Base-by-base conservation (phyloP, 2,329 filamentous ascomycete genomes). In the Helicocarpus griseus region DNA sequence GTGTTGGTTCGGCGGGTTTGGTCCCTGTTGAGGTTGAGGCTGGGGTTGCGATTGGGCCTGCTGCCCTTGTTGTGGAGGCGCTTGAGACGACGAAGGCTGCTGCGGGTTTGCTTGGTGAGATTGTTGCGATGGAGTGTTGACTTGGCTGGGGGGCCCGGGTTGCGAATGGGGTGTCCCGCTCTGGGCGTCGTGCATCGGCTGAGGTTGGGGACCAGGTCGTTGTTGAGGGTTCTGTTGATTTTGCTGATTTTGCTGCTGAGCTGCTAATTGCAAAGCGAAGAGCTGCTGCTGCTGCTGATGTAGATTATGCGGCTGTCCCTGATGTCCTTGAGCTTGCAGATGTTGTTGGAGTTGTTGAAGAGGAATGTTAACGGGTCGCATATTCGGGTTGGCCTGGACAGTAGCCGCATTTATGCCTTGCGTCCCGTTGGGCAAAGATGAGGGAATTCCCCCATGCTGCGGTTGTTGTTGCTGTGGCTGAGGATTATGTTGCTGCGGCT, bases 111-210 rank as follows among this genome's bases (percentile, higher is more conserved):
- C 60, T 54, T 63, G 60, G 35, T 63, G 62, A 26, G 60, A 57
- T 44, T 62, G 63, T 39, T 61, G 61, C 26, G 63, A 59, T 21
- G 71, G 68, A 28, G 68, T 72, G 31, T 57, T 63, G 40, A 67
- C 65, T 54, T 69, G 68, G 35, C 67, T 64, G 28, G 65, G 65
- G 13, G 64, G 69, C 3, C 63, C 66, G 49, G 67, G 67, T 57
- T 73, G 71, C n/a, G 71, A 70, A 56, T 72, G 71, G 17, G 70
- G 69, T 38, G 70, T 70, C 3, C 64, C 68, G 45, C 63, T 68
- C 52, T 71, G 69, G 13, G 62, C 61, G 48, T 72, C 69, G 41
- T 70, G 68, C 55, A 73, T 66, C 51, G 59, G 68, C 54, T 71
- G 71, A 36, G 70, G 65, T 54, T 73, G 71, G 36, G 66, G 61